Conservation (phyloP, 352 stramenopile species). For the Peronospora destructor region DNA sequence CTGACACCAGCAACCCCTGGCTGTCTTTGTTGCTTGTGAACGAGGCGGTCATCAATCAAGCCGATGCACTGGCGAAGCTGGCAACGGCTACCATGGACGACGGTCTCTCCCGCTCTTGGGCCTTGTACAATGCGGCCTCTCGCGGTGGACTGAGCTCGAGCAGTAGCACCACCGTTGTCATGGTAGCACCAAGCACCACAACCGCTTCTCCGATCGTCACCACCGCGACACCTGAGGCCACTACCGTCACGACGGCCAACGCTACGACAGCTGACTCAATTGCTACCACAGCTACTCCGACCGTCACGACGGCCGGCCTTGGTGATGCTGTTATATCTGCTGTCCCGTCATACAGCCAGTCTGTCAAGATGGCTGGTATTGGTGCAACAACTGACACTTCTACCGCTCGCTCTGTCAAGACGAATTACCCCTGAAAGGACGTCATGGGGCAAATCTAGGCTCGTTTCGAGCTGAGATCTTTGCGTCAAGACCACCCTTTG, state of each 20-base stretch:
- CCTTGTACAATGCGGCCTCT: constrained; percentile 56
- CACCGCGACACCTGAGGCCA: constrained; percentile 4
- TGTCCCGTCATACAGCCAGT: not conserved
- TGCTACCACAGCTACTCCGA: constrained; percentile 1
- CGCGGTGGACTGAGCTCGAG: constrained; percentile 19
- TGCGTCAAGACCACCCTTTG: constrained; percentile 5
- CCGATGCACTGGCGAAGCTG: constrained; percentile 38
- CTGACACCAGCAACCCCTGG: constrained; percentile 48
- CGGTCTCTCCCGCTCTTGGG: constrained; percentile 53
- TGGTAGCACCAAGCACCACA: constrained; percentile 10
- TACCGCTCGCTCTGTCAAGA: not conserved
- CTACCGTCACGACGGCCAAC: not conserved
- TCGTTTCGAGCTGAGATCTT: constrained; percentile 3
- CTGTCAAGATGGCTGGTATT: not conserved
- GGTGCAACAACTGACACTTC: not conserved
- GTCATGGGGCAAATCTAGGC: constrained; percentile 13
- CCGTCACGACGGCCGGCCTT: not conserved
- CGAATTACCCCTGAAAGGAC: constrained; percentile 12
- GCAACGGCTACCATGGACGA: constrained; percentile 47
- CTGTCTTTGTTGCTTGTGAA: constrained; percentile 63
- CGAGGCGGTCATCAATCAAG: constrained; percentile 47
- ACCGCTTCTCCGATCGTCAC: constrained; percentile 5
- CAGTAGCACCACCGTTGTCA: constrained; percentile 7
- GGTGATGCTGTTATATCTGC: not conserved
- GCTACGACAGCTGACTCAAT: constrained; percentile 1